Evolutionary conservation across 2,329 filamentous ascomycete genomes (phyloP).

Genomic region (Metarhizium guizhouense): DNA sequence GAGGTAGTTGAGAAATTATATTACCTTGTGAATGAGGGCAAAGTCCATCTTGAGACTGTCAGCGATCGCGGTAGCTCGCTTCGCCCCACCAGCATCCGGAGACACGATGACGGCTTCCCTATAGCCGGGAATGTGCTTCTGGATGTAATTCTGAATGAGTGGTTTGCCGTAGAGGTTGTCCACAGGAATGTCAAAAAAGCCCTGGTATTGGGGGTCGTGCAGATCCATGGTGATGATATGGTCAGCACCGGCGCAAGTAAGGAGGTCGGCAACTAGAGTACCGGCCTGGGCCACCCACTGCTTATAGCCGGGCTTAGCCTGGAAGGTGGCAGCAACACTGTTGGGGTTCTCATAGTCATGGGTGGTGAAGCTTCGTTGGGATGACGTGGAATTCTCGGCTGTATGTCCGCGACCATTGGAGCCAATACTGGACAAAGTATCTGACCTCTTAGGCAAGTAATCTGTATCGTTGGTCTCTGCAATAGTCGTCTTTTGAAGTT

Average conservation of each 20-base stretch:
- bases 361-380: conserved; percentile 45
- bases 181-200: conserved; percentile 97
- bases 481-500: conserved; percentile 60
- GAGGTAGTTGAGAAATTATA: conserved; percentile 3
- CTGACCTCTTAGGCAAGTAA: conserved; percentile 25
- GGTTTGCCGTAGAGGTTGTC: conserved; percentile 91
- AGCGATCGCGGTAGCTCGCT: conserved; percentile 90
- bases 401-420: conserved; percentile 28
- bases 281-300: conserved; percentile 98
- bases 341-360: conserved; percentile 56
- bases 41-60: conserved; percentile 92
- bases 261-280: conserved; percentile 84
- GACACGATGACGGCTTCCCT: conserved; percentile 87
- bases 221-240: conserved; percentile 98
- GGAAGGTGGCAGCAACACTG: conserved; percentile 44
- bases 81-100: conserved; percentile 92
- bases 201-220: conserved; percentile 93
- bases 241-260: conserved; percentile 92
- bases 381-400: conserved; percentile 29
- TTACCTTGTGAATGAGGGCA: conserved; percentile 91
- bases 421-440: conserved; percentile 24
- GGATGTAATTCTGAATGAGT: conserved; percentile 60
- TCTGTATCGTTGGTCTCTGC: conserved; percentile 23
- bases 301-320: conserved; percentile 88
- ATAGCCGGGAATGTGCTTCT: conserved; percentile 75